Evolutionary conservation across 345 rosid genomes (phyloP).

Genomic region (Euphorbia tirucalli): DNA sequence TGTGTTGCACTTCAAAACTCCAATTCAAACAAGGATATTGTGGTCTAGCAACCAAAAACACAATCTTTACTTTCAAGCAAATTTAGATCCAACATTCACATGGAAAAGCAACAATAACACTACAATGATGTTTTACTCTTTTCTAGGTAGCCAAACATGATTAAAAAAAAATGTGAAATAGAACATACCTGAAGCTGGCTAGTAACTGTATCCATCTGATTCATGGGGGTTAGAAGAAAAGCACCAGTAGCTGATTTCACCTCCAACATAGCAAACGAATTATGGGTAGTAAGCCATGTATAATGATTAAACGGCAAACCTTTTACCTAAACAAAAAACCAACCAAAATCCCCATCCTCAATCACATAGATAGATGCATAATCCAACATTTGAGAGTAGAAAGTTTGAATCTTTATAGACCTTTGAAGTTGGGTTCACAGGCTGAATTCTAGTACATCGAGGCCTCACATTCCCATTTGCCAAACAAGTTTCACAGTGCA

Average conservation of each 20-base stretch:
- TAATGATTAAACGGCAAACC: slow-evolving; percentile 54
- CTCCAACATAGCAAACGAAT: slow-evolving; percentile 50
- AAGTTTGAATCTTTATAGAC: slow-evolving; percentile 7
- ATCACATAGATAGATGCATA: neutral
- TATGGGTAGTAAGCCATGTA: slow-evolving; percentile 58
- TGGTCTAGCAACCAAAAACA: neutral
- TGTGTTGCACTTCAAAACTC: neutral
- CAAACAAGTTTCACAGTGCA: slow-evolving; percentile 27
- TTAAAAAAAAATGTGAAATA: neutral
- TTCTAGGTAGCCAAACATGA: slow-evolving; percentile 8
- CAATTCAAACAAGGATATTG: slow-evolving; percentile 3
- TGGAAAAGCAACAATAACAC: slow-evolving; percentile 15
- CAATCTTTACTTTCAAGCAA: slow-evolving; percentile 13
- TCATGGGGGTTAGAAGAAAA: slow-evolving; percentile 23
- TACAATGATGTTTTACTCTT: neutral
- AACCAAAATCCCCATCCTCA: neutral
- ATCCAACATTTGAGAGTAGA: neutral
- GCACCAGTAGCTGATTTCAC: slow-evolving; percentile 24
- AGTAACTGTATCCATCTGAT: slow-evolving; percentile 35
- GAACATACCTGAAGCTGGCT: slow-evolving; percentile 31
- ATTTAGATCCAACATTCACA: slow-evolving; percentile 1
- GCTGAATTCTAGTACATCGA: slow-evolving; percentile 30
- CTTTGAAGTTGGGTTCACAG: slow-evolving; percentile 25
- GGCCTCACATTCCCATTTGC: slow-evolving; percentile 27
- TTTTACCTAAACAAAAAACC: slow-evolving; percentile 9